Percentiles rank a stretch among this genome's conserved stretches.
phyloP scores from a whole-genome alignment of 176 grass and related monocot genomes.

The Cenchrus purpureus region DNA sequence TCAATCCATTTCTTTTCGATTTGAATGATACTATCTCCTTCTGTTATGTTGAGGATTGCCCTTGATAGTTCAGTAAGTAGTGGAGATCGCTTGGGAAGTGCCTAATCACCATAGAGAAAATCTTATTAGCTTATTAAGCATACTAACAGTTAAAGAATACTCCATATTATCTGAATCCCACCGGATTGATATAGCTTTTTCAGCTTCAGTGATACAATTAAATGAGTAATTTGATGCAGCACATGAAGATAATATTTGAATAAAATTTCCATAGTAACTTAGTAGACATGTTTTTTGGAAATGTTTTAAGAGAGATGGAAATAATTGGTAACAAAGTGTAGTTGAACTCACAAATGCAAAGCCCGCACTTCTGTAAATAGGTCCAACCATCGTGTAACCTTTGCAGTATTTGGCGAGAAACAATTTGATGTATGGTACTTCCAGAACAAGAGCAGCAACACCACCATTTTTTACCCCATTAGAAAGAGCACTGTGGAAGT shows the following conservation, averaged over 20 bases:
- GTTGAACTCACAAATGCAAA: conserved; percentile 56
- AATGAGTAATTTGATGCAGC: neutral
- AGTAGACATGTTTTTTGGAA: neutral
- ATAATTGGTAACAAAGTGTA: conserved; percentile 6
- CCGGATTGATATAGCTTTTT: neutral
- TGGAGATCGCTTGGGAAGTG: conserved; percentile 45
- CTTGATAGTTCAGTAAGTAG: conserved; percentile 54
- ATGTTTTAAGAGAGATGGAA: neutral
- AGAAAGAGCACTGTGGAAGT: conserved; percentile 20
- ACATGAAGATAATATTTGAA: neutral
- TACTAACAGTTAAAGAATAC: neutral
- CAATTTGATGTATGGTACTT: conserved; percentile 54
- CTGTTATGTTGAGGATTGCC: conserved; percentile 64
- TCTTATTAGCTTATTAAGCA: neutral
- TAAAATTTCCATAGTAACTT: neutral
- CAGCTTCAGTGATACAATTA: neutral
- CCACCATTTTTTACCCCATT: conserved; percentile 42
- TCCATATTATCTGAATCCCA: neutral
- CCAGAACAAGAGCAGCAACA: conserved; percentile 52
- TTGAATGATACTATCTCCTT: conserved; percentile 45
- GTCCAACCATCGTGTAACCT: conserved; percentile 50
- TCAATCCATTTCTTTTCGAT: conserved; percentile 62
- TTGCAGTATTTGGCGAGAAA: conserved; percentile 53
- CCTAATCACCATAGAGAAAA: conserved; percentile 26
- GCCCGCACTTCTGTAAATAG: conserved; percentile 52